Evolutionary conservation across 352 stramenopile genomes (phyloP).

Genomic region (Phytophthora hybrid): DNA sequence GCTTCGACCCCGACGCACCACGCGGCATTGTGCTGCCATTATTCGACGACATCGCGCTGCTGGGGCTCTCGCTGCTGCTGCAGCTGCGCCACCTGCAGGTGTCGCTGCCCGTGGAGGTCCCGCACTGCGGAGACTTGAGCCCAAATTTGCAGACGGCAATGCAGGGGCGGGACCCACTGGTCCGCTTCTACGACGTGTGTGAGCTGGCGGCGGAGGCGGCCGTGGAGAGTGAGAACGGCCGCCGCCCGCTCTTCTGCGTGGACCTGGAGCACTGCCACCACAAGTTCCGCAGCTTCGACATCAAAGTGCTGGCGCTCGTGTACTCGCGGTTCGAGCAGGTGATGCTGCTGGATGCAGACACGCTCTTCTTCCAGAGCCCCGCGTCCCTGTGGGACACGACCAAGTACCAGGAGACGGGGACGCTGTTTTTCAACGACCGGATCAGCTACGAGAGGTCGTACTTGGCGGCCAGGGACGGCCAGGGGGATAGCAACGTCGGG

Average conservation of each 20-base stretch:
- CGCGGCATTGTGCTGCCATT: slow-evolving; percentile 65
- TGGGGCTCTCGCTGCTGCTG: slow-evolving; percentile 70
- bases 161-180: slow-evolving; percentile 24
- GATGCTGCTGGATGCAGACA: slow-evolving; percentile 64
- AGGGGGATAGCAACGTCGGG: slow-evolving; percentile 14
- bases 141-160: slow-evolving; percentile 36
- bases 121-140: slow-evolving; percentile 67
- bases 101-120: slow-evolving; percentile 61
- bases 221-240: slow-evolving; percentile 1
- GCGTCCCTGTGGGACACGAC: slow-evolving; percentile 40
- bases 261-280: slow-evolving; percentile 50
- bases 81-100: slow-evolving; percentile 54
- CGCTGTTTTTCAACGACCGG: slow-evolving; percentile 69
- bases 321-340: slow-evolving; percentile 57
- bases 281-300: slow-evolving; percentile 61
- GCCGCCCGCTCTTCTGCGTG: slow-evolving; percentile 50
- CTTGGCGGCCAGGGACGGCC: slow-evolving; percentile 28
- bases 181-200: slow-evolving; percentile 66
- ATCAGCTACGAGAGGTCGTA: slow-evolving; percentile 49
- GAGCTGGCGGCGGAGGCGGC: slow-evolving; percentile 34
- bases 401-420: slow-evolving; percentile 52
- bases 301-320: slow-evolving; percentile 57
- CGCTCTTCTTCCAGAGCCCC: slow-evolving; percentile 57
- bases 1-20: slow-evolving; percentile 5
- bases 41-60: slow-evolving; percentile 56